Base-by-base conservation (phyloP, 75 land plant species). In the Picea sitchensis region DNA sequence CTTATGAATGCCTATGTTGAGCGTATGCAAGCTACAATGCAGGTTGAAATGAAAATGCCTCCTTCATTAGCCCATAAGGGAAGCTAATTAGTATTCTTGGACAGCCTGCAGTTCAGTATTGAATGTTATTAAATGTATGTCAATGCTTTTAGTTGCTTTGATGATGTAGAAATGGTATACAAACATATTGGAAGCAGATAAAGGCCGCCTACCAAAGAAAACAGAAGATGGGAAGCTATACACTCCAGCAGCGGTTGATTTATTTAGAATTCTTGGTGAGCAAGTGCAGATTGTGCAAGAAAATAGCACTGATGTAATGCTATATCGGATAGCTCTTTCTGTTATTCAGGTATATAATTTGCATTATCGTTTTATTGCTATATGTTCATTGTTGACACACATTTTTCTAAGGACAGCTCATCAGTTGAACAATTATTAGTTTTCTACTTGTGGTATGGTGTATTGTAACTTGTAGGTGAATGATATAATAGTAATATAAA, bases 1-100 rank as follows among this genome's bases (percentile, higher is more conserved):
- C 87, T 98, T 13, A 98, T 98, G 99, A 93, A 95, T 88, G 91
- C 94, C 34, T 98, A 98, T 84, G 92, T 98, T 73, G 99, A 98
- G 78, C 88, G 99, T 65, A 95, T 95, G 98, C 98, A 98, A 82
- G 86, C 90, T 15, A 92, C 99, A 79, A 95, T 91, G 78, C 91
- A 81, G 90, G 99, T 98, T 77, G 51, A 51, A 20, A 76, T 73
- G 73, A 15, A 44, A 71, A 41, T 9, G 73, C n/a, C 20, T 71
- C 2, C 44, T 51, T 51, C 17, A 7, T 76, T 13, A n/a, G 31
- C 14, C 14, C 26, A 61, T 11, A 51, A 9, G 44, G 3, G 69
- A 32, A 32, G 14, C 36, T 17, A 67, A 32, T 71, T 71, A 47
- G 44, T 44, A 11, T 18, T 41, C 44, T 41, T 17, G 36, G 14